Evolutionary conservation across 108 stramenopile genomes (phyloP).

Genomic region (Cyclotella atomus): DNA sequence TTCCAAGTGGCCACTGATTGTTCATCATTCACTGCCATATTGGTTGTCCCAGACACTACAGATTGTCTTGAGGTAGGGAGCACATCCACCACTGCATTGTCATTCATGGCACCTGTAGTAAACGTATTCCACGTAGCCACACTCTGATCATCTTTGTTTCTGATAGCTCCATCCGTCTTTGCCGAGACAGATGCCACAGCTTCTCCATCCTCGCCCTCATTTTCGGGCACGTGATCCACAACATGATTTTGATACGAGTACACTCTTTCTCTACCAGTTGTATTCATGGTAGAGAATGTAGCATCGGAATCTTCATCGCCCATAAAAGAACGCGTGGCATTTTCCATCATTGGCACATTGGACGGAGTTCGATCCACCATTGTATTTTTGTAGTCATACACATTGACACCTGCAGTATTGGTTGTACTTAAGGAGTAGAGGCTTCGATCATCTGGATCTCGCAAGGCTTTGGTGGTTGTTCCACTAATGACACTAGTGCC

Average conservation of each 20-base stretch:
- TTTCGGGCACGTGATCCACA: slow-evolving; percentile 26
- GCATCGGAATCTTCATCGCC: slow-evolving; percentile 36
- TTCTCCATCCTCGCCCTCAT: background rate
- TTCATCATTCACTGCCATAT: slow-evolving; percentile 37
- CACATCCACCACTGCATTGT: slow-evolving; percentile 8
- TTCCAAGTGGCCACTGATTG: slow-evolving; percentile 49
- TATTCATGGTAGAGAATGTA: slow-evolving; percentile 46
- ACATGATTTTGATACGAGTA: background rate
- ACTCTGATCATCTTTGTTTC: slow-evolving; percentile 42
- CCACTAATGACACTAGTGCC: slow-evolving; percentile 8
- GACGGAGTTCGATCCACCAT: slow-evolving; percentile 29
- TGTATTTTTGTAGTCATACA: background rate
- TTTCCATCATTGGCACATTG: slow-evolving; percentile 14
- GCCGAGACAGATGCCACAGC: slow-evolving; percentile 12
- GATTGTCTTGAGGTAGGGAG: slow-evolving; percentile 11
- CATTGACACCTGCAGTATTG: background rate
- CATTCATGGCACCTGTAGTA: slow-evolving; percentile 18
- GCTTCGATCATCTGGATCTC: slow-evolving; percentile 5
- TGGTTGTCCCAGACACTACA: slow-evolving; percentile 38
- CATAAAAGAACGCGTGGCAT: slow-evolving; percentile 31
- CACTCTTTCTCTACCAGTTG: slow-evolving; percentile 21
- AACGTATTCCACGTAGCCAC: slow-evolving; percentile 49
- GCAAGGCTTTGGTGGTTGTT: slow-evolving; percentile 3
- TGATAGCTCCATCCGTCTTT: slow-evolving; percentile 28
- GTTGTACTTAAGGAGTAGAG: slow-evolving; percentile 3